Base-by-base conservation (phyloP, 257 asterid genomes). In the Penstemon barbatus region DNA sequence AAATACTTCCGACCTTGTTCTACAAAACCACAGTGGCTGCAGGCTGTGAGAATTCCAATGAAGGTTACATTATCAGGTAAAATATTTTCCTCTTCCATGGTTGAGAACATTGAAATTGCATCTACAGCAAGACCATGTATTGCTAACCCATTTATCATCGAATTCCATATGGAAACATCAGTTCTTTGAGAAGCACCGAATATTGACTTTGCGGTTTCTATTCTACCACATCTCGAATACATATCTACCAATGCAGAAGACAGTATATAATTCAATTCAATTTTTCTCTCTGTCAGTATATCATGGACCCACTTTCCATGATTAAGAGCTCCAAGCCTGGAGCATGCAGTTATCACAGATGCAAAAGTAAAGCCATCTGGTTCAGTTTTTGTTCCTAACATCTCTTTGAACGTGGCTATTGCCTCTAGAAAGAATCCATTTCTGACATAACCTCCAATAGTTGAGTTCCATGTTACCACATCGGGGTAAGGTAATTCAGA, bases 181-280 rank as follows among this genome's bases (percentile, higher is more conserved):
- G 56, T 71, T 46, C 74, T 83, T 46, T 56, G 60, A 48, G 78
- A 83, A 55, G 71, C 67, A 49, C 63, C 51, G 65, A 88, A 91
- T 43, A 88, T 66, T 38, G 78, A 76, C 84, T 78, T 85, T 44
- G 95, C 97, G 3, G 53, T 74, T 56, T 75, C 83, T 48, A 88
- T 84, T 70, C 82, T 79, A 45, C 97, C 97, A 78, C 97, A 91
- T 80, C 87, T 86, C 3, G 96, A 79, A 72, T 86, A 91, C 93
- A 91, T 83, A 79, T 91, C 93, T 36, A 91, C 74, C 4, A 91
- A 64, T 11, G 95, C 97, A 79, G 97, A 83, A 55, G 87, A 81
- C 61, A 88, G 71, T 45, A 88, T 88, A 71, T 78, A 79, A 76
- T 88, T 91, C 38, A 85, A 75, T 62, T 82, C 77, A 62, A 83